Base-by-base conservation (phyloP, 2,329 filamentous ascomycete genomes). In the Laburnicola sp. region DNA sequence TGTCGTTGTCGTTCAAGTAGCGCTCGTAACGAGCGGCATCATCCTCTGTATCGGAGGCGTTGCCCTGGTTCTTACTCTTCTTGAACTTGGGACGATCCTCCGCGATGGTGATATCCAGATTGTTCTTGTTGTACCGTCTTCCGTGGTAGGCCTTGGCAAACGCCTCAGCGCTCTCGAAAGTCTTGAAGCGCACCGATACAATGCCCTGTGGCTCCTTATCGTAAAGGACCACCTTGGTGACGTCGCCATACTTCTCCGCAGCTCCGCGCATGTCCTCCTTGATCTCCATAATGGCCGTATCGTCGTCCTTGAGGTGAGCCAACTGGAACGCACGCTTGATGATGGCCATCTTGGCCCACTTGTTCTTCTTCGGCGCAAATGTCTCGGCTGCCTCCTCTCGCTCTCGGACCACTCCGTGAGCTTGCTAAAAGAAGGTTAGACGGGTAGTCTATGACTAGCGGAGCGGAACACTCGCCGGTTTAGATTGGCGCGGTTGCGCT, bases 331-430 rank as follows among this genome's bases (percentile, higher is more conserved):
- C 96, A 75, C 96, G 86, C 68, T 90, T 90, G 57, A 99, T 76
- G 51, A 97, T 86, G 26, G 96, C 92, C 11, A 89, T 79, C 71
- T 92, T 95, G 64, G 92, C 89, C 75, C 83, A 88, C 64, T 77
- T 77, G 56, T 73, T 80, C 6, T 78, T 81, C 36, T 84, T 79
- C n/a, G 81, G 79, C 0, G 64, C 65, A 37, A 61, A 68, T 0
- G 57, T 47, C 31, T 59, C 46, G 23, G 84, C 65, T 3, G 26
- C 43, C 23, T 78, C 73, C 1, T 79, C 25, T 87, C 82, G 69
- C 97, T 92, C 66, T 97, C 93, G 66, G 91, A 89, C 94, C 94
- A 99, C 72, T 97, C 92, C 3, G 91, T 88, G 30, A 97, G 83
- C 75, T 93, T 92, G 42, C 91, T 93, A 65, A 48, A 26, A 2